Conservation (phyloP, 1,139 yeast species). For the Saccharomyces pastorianus region DNA sequence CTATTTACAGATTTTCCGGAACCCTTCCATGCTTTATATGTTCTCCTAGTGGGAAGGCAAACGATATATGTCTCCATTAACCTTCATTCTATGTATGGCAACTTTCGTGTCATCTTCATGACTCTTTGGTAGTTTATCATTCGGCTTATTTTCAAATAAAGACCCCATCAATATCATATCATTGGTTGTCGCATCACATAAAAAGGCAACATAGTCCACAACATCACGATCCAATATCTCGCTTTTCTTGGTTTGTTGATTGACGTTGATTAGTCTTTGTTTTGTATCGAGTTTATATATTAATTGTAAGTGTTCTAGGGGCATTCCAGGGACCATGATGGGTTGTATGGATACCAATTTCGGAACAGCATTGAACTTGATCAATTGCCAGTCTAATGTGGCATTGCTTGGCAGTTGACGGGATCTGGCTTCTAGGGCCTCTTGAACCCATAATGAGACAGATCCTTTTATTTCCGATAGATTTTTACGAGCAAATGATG, state of each 20-base stretch:
- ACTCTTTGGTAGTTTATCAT: constrained; percentile 34
- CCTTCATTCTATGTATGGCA: constrained; percentile 40
- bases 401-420: constrained; percentile 50
- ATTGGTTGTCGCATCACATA: constrained; percentile 64
- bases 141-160: constrained; percentile 56
- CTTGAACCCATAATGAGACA: constrained; percentile 56
- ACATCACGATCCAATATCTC: constrained; percentile 49
- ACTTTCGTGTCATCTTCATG: constrained; percentile 31
- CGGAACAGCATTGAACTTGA: constrained; percentile 63
- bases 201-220: constrained; percentile 66
- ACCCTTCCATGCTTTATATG: not conserved
- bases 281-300: constrained; percentile 69
- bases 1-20: not conserved
- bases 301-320: constrained; percentile 61
- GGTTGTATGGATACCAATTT: constrained; percentile 66
- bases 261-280: constrained; percentile 53
- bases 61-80: constrained; percentile 46
- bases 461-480: constrained; percentile 38
- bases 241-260: constrained; percentile 40
- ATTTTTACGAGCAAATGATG: constrained; percentile 52
- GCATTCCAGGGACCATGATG: constrained; percentile 50
- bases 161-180: constrained; percentile 73
- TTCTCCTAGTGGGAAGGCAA: constrained; percentile 23
- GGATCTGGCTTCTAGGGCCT: constrained; percentile 45
- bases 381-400: constrained; percentile 66